phyloP scores from a whole-genome alignment of 805 yeast species.

The Tetrapisispora nanseiensis region DNA sequence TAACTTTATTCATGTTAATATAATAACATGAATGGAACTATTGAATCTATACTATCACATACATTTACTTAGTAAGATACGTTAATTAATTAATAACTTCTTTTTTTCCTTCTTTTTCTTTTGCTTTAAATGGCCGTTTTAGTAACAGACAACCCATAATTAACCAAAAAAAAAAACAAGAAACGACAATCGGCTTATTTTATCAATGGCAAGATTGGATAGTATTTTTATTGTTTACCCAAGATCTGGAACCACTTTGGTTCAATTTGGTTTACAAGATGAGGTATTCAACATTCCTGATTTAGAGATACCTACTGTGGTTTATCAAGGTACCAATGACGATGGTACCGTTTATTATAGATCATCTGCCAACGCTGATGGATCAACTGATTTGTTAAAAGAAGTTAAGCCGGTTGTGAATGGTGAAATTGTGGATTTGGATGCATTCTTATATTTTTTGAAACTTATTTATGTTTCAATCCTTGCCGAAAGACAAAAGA shows the following conservation, averaged over 20 bases:
- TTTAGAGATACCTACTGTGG: constrained; percentile 66
- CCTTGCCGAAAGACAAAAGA: constrained; percentile 16
- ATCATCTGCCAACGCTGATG: constrained; percentile 22
- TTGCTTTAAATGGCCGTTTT: too few relatives aligned
- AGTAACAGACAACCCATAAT: too few relatives aligned
- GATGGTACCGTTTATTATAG: constrained; percentile 26
- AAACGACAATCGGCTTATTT: too few relatives aligned
- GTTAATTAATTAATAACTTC: too few relatives aligned
- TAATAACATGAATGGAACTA: too few relatives aligned
- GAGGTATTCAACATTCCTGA: constrained; percentile 58
- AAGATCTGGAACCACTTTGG: constrained; percentile 65
- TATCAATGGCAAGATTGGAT: constrained; percentile 21
- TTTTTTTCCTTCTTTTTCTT: too few relatives aligned
- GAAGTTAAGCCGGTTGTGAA: constrained; percentile 53
- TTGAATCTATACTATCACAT: too few relatives aligned
- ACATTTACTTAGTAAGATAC: too few relatives aligned
- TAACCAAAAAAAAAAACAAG: too few relatives aligned
- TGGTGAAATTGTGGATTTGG: constrained; percentile 57
- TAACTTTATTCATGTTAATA: too few relatives aligned
- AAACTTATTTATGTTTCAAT: constrained; percentile 42
- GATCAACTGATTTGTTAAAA: constrained; percentile 3
- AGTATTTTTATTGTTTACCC: constrained; percentile 52
- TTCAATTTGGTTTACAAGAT: constrained; percentile 70
- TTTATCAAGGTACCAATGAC: constrained; percentile 38
- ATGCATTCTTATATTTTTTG: constrained; percentile 57